Percentiles rank a stretch among this genome's conserved stretches.
Evolutionary conservation across 176 grass and related monocot genomes (phyloP).

Genomic region (Saccharum officinarum): DNA sequence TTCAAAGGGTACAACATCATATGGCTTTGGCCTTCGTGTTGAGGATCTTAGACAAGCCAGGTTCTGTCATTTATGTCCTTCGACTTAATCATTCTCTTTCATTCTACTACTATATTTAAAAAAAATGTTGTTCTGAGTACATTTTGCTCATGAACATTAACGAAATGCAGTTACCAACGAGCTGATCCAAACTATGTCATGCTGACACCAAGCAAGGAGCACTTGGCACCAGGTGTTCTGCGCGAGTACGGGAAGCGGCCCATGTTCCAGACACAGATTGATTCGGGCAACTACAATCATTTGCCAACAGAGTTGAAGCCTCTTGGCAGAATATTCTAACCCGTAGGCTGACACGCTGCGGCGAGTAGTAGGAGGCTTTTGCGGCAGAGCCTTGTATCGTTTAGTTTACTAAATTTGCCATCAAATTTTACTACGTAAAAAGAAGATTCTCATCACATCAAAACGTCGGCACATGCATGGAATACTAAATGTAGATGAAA

Average conservation of each 20-base stretch:
- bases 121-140: neutral
- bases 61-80: conserved; percentile 33
- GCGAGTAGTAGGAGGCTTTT: no score
- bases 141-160: neutral
- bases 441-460: no score
- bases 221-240: conserved; percentile 64
- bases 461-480: no score
- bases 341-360: no score
- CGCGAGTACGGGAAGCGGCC: conserved; percentile 61
- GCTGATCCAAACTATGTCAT: conserved; percentile 94
- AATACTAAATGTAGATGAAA: no score
- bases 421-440: no score
- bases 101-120: neutral
- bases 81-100: neutral
- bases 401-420: no score
- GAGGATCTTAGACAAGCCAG: conserved; percentile 94
- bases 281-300: conserved; percentile 84
- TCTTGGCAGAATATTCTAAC: conserved; percentile 56
- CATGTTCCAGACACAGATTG: conserved; percentile 73
- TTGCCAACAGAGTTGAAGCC: conserved; percentile 80
- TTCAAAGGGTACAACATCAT: conserved; percentile 58
- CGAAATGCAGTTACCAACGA: conserved; percentile 71
- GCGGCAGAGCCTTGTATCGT: no score
- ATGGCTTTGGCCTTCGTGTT: conserved; percentile 78
- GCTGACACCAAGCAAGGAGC: conserved; percentile 93